Evolutionary conservation across 345 rosid genomes (phyloP).

Genomic region (Viola odorata): DNA sequence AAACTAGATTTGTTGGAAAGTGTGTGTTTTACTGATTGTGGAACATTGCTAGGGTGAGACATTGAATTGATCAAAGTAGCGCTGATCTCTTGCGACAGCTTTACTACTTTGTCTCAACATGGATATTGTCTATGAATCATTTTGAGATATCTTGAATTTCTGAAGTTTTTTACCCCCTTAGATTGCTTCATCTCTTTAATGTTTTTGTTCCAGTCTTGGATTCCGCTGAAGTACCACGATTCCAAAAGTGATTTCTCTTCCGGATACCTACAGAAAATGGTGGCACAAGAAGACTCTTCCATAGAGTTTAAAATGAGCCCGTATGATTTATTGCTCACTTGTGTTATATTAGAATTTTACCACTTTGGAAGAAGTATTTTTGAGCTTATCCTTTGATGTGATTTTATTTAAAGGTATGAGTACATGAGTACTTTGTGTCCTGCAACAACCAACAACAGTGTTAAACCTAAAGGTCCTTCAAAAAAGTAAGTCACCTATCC

Average conservation of each 20-base stretch:
- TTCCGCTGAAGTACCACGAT: slow-evolving; percentile 69
- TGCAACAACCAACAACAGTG: slow-evolving; percentile 32
- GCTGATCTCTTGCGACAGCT: not conserved
- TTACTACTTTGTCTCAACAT: not conserved
- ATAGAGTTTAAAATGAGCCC: slow-evolving; percentile 66
- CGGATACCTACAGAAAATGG: slow-evolving; percentile 52
- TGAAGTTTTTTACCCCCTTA: not conserved
- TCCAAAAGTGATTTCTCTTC: slow-evolving; percentile 59
- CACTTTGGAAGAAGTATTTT: not conserved
- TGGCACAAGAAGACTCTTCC: slow-evolving; percentile 40
- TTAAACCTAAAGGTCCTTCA: slow-evolving; percentile 32
- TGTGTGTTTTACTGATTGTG: not conserved
- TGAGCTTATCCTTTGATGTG: slow-evolving; percentile 11
- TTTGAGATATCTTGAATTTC: not conserved
- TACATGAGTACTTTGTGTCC: slow-evolving; percentile 68
- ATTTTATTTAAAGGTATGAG: slow-evolving; percentile 43
- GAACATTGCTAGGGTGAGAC: not conserved
- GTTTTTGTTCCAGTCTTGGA: slow-evolving; percentile 50
- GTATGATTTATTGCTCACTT: slow-evolving; percentile 32
- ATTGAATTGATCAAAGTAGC: not conserved
- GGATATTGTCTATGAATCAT: slow-evolving; percentile 2
- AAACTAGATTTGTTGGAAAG: not conserved
- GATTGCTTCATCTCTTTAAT: not conserved
- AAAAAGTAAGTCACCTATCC: slow-evolving; percentile 44
- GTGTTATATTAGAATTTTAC: slow-evolving; percentile 8